Base-by-base conservation (phyloP, 495 filamentous ascomycete genomes). In the Aspergillus avenaceus region DNA sequence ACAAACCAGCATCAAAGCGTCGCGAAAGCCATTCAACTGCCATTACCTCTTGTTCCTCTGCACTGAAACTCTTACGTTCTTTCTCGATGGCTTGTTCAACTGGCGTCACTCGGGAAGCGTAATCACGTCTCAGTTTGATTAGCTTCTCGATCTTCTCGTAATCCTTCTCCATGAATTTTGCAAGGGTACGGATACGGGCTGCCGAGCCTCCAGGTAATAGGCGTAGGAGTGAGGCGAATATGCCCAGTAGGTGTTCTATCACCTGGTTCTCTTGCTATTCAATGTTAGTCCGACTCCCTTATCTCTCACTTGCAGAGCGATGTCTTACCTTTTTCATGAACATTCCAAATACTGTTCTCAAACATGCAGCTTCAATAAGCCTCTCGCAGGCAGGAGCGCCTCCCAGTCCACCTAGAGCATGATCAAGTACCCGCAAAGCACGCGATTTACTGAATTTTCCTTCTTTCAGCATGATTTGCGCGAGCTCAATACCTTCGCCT, bases 161-260 rank as follows among this genome's bases (percentile, higher is more conserved):
- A 50, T 96, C 86, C 55, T 87, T 92, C 69, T 97, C 91, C 34
- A 95, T 85, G 63, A 99, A 97, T 59, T 99, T 99, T 3, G 91
- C 93, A 0, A 97, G 77, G 5, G 86, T 79, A 2, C 93, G 79
- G 25, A 97, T 91, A 2, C 93, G 77, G n/a, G 81, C 72, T 1
- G 87, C 75, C 9, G 86, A 88, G n/a, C 89, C 82, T 4, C 82
- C 86, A 0, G 90, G 90, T 2, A 99, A 63, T 1, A 82, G 75
- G 13, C 91, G 85, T 1, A 99, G 76, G 60, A 99, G 76, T 0
- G 87, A 87, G 2, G 88, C 83, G 45, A 97, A 91, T 7, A 97
- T 91, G 13, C 90, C 88, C 29, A 99, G 75, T 8, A 99, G 70
- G 58, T 97, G 95, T 59, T 97, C 92, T 0, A 81, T 84, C 3